phyloP scores from a whole-genome alignment of 2,329 filamentous ascomycete species.

The Pestalotiopsis fici region DNA sequence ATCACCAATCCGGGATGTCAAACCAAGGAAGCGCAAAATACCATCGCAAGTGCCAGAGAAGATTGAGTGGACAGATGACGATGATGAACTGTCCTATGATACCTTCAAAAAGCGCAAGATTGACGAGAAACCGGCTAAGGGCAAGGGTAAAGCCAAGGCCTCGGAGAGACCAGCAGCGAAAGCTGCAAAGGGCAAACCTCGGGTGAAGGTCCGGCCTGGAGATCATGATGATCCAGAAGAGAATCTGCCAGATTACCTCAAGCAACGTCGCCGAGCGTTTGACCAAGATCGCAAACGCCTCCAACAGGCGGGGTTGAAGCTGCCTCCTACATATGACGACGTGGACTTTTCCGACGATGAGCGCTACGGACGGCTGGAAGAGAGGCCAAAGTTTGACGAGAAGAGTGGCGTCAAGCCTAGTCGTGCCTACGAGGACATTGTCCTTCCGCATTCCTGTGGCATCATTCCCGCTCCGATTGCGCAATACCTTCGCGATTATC shows the following conservation, averaged over 20 bases:
- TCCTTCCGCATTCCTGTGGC: slow-evolving; percentile 73
- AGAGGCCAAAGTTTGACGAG: slow-evolving; percentile 69
- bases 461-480: slow-evolving; percentile 86
- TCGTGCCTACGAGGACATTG: slow-evolving; percentile 72
- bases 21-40: slow-evolving; percentile 23
- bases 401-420: slow-evolving; percentile 61
- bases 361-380: slow-evolving; percentile 58
- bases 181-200: slow-evolving; percentile 6
- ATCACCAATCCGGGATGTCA: background rate
- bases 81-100: slow-evolving; percentile 17
- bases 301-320: slow-evolving; percentile 67
- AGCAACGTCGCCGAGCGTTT: slow-evolving; percentile 59
- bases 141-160: slow-evolving; percentile 19
- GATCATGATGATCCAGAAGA: slow-evolving; percentile 48
- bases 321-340: slow-evolving; percentile 77
- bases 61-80: slow-evolving; percentile 29
- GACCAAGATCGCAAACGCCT: slow-evolving; percentile 61
- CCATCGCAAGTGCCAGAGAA: slow-evolving; percentile 7
- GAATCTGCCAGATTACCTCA: slow-evolving; percentile 73
- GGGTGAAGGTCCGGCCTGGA: slow-evolving; percentile 32
- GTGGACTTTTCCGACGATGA: slow-evolving; percentile 77
- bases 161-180: slow-evolving; percentile 13
- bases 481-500: slow-evolving; percentile 90
- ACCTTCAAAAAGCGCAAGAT: slow-evolving; percentile 24
- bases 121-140: slow-evolving; percentile 12